Evolutionary conservation across 2,329 filamentous ascomycete species (phyloP), one percentile per base, ranked within the genome.

Genomic region (Fusarium succisae): DNA sequence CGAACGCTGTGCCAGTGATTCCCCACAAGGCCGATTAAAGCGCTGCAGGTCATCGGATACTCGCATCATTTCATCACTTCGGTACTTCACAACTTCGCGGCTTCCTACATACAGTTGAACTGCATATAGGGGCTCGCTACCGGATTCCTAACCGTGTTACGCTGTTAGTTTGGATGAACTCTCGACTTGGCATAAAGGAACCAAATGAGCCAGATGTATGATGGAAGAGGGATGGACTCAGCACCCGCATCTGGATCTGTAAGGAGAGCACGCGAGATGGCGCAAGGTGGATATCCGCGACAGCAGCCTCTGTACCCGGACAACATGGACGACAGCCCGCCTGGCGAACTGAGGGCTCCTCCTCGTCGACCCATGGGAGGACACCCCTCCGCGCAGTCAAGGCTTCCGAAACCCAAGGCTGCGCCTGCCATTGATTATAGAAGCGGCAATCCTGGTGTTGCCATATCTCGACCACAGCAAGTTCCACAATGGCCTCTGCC

Each of bases 121-220:
- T 72, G 66, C 69, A 72, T 69, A 70, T 60, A 69, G 55, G 63
- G 62, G 63, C 38, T 55, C 70, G 65, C 69, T 70, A 51, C 68
- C 45, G 56, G 48, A 50, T 41, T 59, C 55, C 55, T 50, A 63
- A 59, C 68, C 47, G 47, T 66, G 65, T 64, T 62, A 65, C 61
- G 51, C 66, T 70, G 64, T 55, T 69, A 20, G 56, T 67, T 74
- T 72, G 71, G 67, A 76, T 69, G 69, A 73, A 53, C 66, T 26
- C 41, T 70, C 61, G 74, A 70, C 51, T 73, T 73, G 61, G 53
- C 69, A 73, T 74, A 67, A 75, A 74, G 59, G 56, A 67, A 74
- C 79, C 86, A 86, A 85, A 90, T 90, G 88, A 89, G 84, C 86
- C 84, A 83, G 80, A 78, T 80, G 78, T 85, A 89, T 84, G 81